These are phyloP conservation scores for Raffaelea arxii DNA, from an alignment of 2,329 filamentous ascomycete genomes.

Conservation along the genomic window DNA sequence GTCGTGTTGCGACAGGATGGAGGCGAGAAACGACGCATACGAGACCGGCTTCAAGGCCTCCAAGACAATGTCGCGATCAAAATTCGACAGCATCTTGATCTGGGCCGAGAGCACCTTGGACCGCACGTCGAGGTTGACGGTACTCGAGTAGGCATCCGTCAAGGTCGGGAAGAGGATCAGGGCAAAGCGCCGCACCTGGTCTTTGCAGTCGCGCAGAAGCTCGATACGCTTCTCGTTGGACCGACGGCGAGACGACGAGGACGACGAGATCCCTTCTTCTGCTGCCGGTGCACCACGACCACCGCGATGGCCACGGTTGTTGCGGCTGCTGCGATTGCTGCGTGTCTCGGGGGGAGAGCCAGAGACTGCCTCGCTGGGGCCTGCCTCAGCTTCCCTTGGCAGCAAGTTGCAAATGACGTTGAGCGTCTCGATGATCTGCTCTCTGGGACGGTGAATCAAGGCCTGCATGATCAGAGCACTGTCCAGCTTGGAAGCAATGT, in stretches of 20 bases:
- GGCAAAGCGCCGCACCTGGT: conserved; percentile 82
- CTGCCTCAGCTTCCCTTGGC: conserved; percentile 3
- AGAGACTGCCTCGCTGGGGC: conserved; percentile 20
- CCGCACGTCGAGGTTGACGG: conserved; percentile 86
- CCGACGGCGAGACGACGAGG: conserved; percentile 36
- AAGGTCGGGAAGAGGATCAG: conserved; percentile 89
- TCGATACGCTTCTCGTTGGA: conserved; percentile 74
- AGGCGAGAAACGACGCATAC: conserved; percentile 90
- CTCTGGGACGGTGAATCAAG: conserved; percentile 85
- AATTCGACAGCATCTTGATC: conserved; percentile 91
- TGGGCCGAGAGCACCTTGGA: conserved; percentile 95
- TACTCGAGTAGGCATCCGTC: conserved; percentile 95
- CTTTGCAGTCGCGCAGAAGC: conserved; percentile 70
- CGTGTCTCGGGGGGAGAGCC: conserved; percentile 37
- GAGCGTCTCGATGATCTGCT: conserved; percentile 93
- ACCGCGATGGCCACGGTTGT: conserved; percentile 34
- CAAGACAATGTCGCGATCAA: conserved; percentile 75
- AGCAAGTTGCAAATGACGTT: conserved; percentile 96
- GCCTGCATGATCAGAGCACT: conserved; percentile 98
- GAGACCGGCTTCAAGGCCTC: conserved; percentile 81
- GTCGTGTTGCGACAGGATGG: conserved; percentile 91
- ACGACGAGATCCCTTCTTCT: conserved; percentile 14
- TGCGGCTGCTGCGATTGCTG: background rate
- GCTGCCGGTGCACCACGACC: background rate
- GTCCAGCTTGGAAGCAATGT: conserved; percentile 78